Evolutionary conservation across 495 filamentous ascomycete genomes (phyloP), one percentile per base, ranked within the genome.

Genomic region (Mytilinidion resinicola): DNA sequence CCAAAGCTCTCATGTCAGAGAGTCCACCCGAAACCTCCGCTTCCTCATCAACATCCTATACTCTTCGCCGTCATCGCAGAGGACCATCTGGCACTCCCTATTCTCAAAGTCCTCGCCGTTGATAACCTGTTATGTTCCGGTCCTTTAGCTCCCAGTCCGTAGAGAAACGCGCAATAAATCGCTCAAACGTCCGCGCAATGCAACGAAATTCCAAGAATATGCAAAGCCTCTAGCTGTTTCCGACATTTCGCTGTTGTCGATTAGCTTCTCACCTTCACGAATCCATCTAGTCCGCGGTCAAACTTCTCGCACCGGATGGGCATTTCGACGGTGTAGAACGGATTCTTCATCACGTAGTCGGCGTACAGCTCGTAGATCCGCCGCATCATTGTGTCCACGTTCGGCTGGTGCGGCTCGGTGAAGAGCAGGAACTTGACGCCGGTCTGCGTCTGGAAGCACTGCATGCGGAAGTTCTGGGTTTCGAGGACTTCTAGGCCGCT

Each of bases 331-430:
- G 91, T 88, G 73, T 97, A 97, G 68, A 98, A 98, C 9, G 95
- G 95, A 73, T 97, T 98, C 79, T 97, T 97, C 90, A 96, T 96
- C 65, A 97, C 93, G 73, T 87, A 96, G 74, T 98, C 95, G 35
- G 88, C 82, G 74, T 96, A 98, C 51, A 97, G 74, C 72, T 97
- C 93, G 73, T 98, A 97, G 51, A 96, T 83, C 69, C 83, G 86
- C 64, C 80, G 78, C 65, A 93, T 82, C 39, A 92, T 83, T 9
- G 79, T 75, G 64, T 96, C 93, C 25, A 95, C 83, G 70, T 93
- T 95, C 53, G 85, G 82, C 73, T 95, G 92, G 57, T 87, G 80
- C 21, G 91, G 92, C 70, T 96, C 91, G 39, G 95, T 96, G 67
- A 98, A 96, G 17, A 98, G 76, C 52, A 98, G 76, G 70, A 98